Evolutionary conservation across 2,329 filamentous ascomycete species (phyloP).

Genomic region (Metarhizium anisopliae): DNA sequence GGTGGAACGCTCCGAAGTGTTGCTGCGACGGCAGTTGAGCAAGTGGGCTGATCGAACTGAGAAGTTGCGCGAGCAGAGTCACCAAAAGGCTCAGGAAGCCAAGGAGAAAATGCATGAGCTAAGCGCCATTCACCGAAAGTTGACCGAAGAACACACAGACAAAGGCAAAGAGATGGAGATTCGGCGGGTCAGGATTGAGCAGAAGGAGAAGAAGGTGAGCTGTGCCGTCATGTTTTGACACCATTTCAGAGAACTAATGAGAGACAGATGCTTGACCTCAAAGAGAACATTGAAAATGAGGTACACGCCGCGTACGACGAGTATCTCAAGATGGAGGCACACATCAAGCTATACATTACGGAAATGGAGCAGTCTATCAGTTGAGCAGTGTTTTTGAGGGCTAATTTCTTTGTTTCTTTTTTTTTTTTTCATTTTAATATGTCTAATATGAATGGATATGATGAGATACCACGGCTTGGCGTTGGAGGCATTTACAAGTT

Average conservation of each 20-base stretch:
- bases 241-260: neutral
- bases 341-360: constrained; percentile 95
- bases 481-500: constrained; percentile 18
- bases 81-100: constrained; percentile 71
- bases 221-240: neutral
- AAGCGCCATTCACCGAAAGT: constrained; percentile 64
- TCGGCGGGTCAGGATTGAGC: constrained; percentile 86
- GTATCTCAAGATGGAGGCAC: constrained; percentile 94
- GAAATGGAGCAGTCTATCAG: constrained; percentile 90
- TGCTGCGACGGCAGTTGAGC: constrained; percentile 73
- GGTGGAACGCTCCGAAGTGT: constrained; percentile 77
- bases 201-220: constrained; percentile 92
- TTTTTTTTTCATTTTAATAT: neutral
- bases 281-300: constrained; percentile 94
- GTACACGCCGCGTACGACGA: constrained; percentile 85
- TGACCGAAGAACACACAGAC: constrained; percentile 77
- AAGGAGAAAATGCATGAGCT: constrained; percentile 88
- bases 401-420: too few species aligned
- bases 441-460: constrained; percentile 9
- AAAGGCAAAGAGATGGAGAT: constrained; percentile 90
- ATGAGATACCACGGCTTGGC: constrained; percentile 31
- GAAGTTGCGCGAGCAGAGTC: constrained; percentile 69
- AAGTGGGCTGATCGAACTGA: constrained; percentile 85
- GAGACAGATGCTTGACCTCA: constrained; percentile 84
- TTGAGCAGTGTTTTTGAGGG: neutral